Base-by-base conservation (phyloP, 768 basidiomycete genomes). In the Mycena leptocephala region DNA sequence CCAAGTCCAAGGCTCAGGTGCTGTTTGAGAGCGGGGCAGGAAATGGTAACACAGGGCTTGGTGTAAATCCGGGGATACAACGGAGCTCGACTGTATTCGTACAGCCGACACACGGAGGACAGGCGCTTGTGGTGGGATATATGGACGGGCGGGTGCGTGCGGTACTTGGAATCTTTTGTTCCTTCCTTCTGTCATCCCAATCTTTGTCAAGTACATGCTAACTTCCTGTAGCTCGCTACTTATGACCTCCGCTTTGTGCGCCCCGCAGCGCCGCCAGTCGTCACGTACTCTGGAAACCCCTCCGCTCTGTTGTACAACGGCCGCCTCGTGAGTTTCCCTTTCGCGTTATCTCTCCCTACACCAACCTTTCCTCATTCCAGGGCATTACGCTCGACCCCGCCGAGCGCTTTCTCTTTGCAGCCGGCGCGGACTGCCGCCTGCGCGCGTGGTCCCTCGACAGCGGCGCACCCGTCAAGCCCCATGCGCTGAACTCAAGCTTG, bases 371-470 rank as follows among this genome's bases (percentile, higher is more conserved):
- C 5, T 55, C 39, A 9, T 59, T 58, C 32, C 78, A 95, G 95
- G 94, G 94, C 7, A 86, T 95, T 8, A 85, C 90, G 1, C 79
- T 91, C 22, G 94, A 95, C 76, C 89, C 91, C 0, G 75, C 82
- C 10, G 87, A 93, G 61, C 86, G 90, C 33, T 89, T 93, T 63
- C 80, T 96, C 22, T 94, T 94, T 73, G 92, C 93, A 11, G 93
- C 93, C 0, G 94, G 94, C 13, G 89, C 92, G 75, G 95, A 96
- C 82, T 76, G 84, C 53, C 88, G 87, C 37, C 88, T 95, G 72
- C 91, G 93, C 28, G 89, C 89, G 3, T 96, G 95, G 95, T 94
- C 93, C 14, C 81, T 95, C 11, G 87, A 83, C 20, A 90, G 88
- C 10, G 94, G 94, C 6, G 83, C 83, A 20, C 84, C 84, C 6